Conservation (phyloP, 202 grass and related monocot genomes). For the Schoenoplectus triqueter region DNA sequence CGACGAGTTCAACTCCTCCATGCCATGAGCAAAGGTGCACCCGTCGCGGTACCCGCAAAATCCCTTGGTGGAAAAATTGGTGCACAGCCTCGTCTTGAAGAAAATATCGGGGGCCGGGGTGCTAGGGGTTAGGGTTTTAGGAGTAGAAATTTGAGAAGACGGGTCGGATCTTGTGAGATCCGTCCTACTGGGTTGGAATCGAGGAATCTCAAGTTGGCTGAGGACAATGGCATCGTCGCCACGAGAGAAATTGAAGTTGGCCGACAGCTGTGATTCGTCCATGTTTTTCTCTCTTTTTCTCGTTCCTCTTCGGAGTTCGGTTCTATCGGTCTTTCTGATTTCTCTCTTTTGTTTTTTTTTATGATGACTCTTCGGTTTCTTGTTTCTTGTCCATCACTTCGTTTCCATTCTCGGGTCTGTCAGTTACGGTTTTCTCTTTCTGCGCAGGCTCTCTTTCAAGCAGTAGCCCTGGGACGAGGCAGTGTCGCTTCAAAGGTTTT, state of each 20-base stretch:
- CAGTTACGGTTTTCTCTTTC: constrained; percentile 4
- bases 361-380: background rate
- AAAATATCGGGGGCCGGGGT: background rate
- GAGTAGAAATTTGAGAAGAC: background rate
- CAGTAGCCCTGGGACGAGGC: background rate
- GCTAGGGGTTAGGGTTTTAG: constrained; percentile 17
- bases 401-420: constrained; percentile 24
- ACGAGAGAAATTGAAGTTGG: background rate
- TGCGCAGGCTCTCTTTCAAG: constrained; percentile 35
- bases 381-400: constrained; percentile 4
- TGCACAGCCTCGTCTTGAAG: constrained; percentile 81
- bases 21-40: constrained; percentile 85
- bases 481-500: background rate
- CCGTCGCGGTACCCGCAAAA: constrained; percentile 47
- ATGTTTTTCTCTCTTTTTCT: background rate
- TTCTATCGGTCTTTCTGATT: background rate
- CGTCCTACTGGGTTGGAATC: background rate
- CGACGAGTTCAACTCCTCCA: constrained; percentile 50
- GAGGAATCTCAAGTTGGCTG: background rate
- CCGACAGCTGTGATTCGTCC: background rate
- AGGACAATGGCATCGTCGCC: background rate
- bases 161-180: background rate
- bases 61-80: constrained; percentile 47
- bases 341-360: constrained; percentile 4
- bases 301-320: too few relatives aligned